Evolutionary conservation across 148 eudicot species (phyloP).

Genomic region (Cornus suecica): DNA sequence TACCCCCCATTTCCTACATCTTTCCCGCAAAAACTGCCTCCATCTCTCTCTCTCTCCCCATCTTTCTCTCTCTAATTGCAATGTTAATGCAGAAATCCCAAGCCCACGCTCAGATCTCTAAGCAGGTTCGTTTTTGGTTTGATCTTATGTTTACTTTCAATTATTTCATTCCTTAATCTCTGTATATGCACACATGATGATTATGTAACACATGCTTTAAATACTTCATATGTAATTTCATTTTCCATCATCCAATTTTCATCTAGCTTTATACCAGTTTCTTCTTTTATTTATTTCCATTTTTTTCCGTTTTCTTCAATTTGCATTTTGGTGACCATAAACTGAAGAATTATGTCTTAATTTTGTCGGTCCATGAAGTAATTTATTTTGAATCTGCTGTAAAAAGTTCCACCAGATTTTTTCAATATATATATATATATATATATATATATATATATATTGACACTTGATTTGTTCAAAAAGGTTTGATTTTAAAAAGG

Average conservation of each 20-base stretch:
- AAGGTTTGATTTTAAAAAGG: neutral
- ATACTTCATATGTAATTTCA: neutral
- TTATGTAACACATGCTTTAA: neutral
- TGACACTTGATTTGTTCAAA: neutral
- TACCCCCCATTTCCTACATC: neutral
- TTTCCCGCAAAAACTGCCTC: constrained; percentile 17
- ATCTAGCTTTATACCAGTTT: neutral
- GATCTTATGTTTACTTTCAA: neutral
- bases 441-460: too few relatives aligned
- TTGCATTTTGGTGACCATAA: neutral
- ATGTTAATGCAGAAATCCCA: neutral
- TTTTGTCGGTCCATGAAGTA: neutral
- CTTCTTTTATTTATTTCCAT: neutral
- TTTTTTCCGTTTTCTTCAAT: neutral
- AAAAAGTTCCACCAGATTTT: neutral
- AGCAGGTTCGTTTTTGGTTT: constrained; percentile 9
- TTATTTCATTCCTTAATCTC: neutral
- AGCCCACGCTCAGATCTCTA: constrained; percentile 5
- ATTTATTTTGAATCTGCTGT: neutral
- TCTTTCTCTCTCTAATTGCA: constrained; percentile 2
- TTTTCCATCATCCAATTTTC: neutral
- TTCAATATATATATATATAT: too few relatives aligned
- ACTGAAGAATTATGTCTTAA: neutral
- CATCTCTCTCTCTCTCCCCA: neutral
- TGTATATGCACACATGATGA: neutral